Evolutionary conservation across 306 rosid species (phyloP).

Genomic region (Citrullus colocynthis): DNA sequence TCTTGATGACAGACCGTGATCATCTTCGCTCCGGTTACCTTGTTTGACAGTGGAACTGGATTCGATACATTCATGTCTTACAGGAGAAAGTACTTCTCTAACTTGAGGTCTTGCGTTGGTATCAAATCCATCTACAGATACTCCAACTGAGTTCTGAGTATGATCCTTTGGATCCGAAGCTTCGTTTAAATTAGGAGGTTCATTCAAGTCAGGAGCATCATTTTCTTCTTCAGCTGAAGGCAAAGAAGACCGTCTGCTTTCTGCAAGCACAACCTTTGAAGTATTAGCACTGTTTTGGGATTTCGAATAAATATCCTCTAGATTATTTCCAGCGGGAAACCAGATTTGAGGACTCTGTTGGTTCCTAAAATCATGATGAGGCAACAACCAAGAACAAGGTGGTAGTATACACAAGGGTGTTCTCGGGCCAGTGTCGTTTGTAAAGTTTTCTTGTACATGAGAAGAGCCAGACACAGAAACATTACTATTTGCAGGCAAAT

Average conservation of each 20-base stretch:
- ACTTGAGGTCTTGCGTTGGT: slow-evolving; percentile 22
- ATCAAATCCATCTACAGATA: slow-evolving; percentile 28
- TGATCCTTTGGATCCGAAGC: slow-evolving; percentile 18
- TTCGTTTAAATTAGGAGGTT: slow-evolving; percentile 33
- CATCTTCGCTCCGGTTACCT: slow-evolving; percentile 20
- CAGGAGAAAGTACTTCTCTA: slow-evolving; percentile 17
- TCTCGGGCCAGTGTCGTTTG: slow-evolving; percentile 23
- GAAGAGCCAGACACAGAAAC: slow-evolving; percentile 17
- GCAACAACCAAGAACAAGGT: slow-evolving; percentile 73
- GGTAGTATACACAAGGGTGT: slow-evolving; percentile 53
- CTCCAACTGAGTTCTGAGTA: slow-evolving; percentile 17
- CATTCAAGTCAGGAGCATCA: slow-evolving; percentile 30
- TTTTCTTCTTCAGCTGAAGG: slow-evolving; percentile 25
- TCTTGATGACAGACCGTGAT: slow-evolving; percentile 22
- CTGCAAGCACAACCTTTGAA: slow-evolving; percentile 26
- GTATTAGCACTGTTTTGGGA: slow-evolving; percentile 30
- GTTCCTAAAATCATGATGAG: slow-evolving; percentile 41
- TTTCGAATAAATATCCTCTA: slow-evolving; percentile 22
- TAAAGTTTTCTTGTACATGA: slow-evolving; percentile 28
- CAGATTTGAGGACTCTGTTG: slow-evolving; percentile 34
- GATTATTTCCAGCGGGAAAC: slow-evolving; percentile 22
- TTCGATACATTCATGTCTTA: slow-evolving; percentile 11
- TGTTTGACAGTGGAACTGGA: slow-evolving; percentile 23
- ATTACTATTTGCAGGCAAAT: slow-evolving; percentile 28
- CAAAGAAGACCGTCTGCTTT: slow-evolving; percentile 19